Base-by-base conservation (phyloP, 495 filamentous ascomycete genomes). In the Talaromyces ruber region DNA sequence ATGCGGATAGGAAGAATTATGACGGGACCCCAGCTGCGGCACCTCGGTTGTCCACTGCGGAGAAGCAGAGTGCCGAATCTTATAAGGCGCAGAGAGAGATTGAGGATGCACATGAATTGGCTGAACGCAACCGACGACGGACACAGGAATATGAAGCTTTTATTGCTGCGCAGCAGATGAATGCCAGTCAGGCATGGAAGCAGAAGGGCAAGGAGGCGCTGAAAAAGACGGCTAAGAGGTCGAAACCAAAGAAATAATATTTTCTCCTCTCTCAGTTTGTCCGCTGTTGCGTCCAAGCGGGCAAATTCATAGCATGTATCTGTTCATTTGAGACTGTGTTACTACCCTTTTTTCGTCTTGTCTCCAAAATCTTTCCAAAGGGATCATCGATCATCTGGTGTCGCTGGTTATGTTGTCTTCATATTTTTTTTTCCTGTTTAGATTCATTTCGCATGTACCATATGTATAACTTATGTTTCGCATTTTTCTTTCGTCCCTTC, bases 31-130 rank as follows among this genome's bases (percentile, higher is more conserved):
- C 24, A 16, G 60, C 63, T 3, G 25, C 62, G 3, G 25, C 62
- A 30, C 67, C 71, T 3, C 71, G 71, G 37, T 62, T 68, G 5
- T 66, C 62, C 12, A 67, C 66, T 54, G 69, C 59, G 4, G 43
- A 69, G 39, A 63, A 53, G 16, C 62, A 52, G 12, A 62, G 63
- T 21, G 70, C 66, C 1, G 57, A 60, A 11, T 55, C 64, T 55
- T 69, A 71, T 25, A 68, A 72, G 37, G 14, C 60, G 26, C 56
- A 66, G 47, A 61, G 65, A 28, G 43, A 37, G 26, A 58, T 59
- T 12, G 53, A 62, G 25, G 65, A 70, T 16, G 59, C 18, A 7
- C 26, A 34, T 30, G 29, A 32, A 30, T 8, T 57, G 54, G 54
- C 54, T 1, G 62, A 69, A 58, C 69, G 69, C 24, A 72, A 72